Base-by-base conservation (phyloP, 495 filamentous ascomycete genomes). In the Trichodelitschia bisporula region DNA sequence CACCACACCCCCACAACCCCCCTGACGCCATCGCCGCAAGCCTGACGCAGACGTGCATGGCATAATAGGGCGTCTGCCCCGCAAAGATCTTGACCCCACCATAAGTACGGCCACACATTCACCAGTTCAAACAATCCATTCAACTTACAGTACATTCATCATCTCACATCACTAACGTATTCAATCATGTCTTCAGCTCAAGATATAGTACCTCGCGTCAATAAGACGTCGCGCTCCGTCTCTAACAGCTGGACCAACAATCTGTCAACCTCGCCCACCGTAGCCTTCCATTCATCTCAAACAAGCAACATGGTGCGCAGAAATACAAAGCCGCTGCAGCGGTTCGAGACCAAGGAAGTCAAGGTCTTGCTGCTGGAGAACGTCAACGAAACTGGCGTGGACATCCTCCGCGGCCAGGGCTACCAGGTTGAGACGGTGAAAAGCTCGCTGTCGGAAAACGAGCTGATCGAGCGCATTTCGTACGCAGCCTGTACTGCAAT, bases 281-380 rank as follows among this genome's bases (percentile, higher is more conserved):
- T 31, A 5, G 18, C 29, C 4, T 31, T 31, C 29, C 29, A 31
- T 15, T 20, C 29, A n/a, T 18, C 29, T 4, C 15, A 9, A 10
- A 8, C 10, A 8, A 6, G 6, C 6, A 6, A 6, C 27, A 14
- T 6, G 27, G 27, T 14, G 15, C 44, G 29, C 8, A 4, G 8
- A 13, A 50, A 51, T 26, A 56, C 69, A 13, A 92, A 90, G 53
- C 77, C 73, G 31, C 55, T 95, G 41, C 95, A 95, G 54, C 89
- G 89, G 14, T 99, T 99, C 51, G 72, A 78, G 37, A 86, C 80
- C 3, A 65, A 77, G 45, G 84, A 95, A 42, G 76, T 99, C 50
- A 95, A 91, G 56, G 90, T 99, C 23, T 57, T 99, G 34, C 61
- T 99, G 4, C 56, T 99, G 15, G 89, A 99, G 52, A 95, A 95